Conservation (phyloP, 768 basidiomycete species). For the Phlegmacium glaucopus region DNA sequence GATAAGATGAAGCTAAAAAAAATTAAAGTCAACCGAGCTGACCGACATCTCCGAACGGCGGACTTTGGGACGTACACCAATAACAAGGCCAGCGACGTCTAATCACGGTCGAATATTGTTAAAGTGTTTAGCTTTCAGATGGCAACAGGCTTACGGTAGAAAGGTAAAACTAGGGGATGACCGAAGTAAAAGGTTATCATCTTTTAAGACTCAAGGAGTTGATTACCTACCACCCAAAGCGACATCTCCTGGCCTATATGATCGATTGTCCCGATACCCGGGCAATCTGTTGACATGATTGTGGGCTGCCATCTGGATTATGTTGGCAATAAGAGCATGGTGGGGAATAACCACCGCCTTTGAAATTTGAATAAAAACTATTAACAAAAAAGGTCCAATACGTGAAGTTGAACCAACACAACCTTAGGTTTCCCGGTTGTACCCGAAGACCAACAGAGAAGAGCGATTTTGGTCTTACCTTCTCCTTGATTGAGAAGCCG, state of each 20-base stretch:
- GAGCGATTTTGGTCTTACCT: constrained; percentile 56
- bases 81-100: constrained; percentile 46
- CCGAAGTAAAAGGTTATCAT: constrained; percentile 6
- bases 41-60: background rate
- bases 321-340: constrained; percentile 51
- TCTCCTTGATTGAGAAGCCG: constrained; percentile 45
- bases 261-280: constrained; percentile 22
- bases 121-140: background rate
- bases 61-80: constrained; percentile 36
- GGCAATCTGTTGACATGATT: constrained; percentile 25
- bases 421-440: constrained; percentile 70
- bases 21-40: constrained; percentile 10
- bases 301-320: constrained; percentile 47
- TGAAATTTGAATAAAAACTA: background rate
- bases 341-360: constrained; percentile 54
- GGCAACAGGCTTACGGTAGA: constrained; percentile 40
- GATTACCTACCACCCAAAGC: constrained; percentile 31
- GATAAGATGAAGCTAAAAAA: constrained; percentile 47
- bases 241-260: constrained; percentile 50
- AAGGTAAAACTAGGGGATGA: constrained; percentile 25
- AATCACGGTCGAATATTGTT: constrained; percentile 2
- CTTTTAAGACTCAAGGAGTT: background rate
- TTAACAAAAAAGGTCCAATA: background rate
- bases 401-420: constrained; percentile 1
- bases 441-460: constrained; percentile 65